Percentiles rank a stretch among this genome's conserved stretches.
Conservation (phyloP, 192 early-diverging fungal species). For the Phlyctochytrium bullatum region DNA sequence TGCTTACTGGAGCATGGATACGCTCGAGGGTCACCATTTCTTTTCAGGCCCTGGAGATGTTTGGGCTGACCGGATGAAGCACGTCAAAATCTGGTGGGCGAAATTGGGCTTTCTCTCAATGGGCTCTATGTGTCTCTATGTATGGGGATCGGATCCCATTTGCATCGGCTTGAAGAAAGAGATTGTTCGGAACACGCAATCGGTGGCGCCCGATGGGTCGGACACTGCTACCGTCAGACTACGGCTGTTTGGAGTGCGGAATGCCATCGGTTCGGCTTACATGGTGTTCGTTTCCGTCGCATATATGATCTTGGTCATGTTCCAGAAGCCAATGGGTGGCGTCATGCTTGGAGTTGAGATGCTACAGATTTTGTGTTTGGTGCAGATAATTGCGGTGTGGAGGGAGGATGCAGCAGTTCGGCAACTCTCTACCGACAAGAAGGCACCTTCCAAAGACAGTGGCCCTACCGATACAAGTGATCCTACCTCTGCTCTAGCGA, state of each 20-base stretch:
- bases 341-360: conserved; percentile 38
- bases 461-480: background rate
- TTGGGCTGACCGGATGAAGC: conserved; percentile 31
- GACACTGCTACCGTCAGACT: background rate
- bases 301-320: conserved; percentile 62
- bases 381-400: conserved; percentile 35
- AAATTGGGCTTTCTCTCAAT: conserved; percentile 23
- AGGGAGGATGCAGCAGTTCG: conserved; percentile 16
- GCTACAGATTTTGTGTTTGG: conserved; percentile 33
- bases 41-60: conserved; percentile 22
- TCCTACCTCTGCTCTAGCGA: too few relatives aligned
- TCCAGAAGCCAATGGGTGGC: conserved; percentile 82
- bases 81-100: conserved; percentile 41
- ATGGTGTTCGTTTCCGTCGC: conserved; percentile 49
- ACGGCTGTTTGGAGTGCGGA: conserved; percentile 33
- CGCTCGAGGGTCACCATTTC: conserved; percentile 37
- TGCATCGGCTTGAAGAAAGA: conserved; percentile 30
- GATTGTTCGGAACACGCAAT: background rate
- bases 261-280: conserved; percentile 69
- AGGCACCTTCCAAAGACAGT: background rate
- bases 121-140: conserved; percentile 23
- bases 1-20: conserved; percentile 48
- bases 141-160: conserved; percentile 31
- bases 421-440: background rate
- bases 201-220: background rate